phyloP scores from a whole-genome alignment of 2,329 filamentous ascomycete species.

The Colletotrichum australisinense region DNA sequence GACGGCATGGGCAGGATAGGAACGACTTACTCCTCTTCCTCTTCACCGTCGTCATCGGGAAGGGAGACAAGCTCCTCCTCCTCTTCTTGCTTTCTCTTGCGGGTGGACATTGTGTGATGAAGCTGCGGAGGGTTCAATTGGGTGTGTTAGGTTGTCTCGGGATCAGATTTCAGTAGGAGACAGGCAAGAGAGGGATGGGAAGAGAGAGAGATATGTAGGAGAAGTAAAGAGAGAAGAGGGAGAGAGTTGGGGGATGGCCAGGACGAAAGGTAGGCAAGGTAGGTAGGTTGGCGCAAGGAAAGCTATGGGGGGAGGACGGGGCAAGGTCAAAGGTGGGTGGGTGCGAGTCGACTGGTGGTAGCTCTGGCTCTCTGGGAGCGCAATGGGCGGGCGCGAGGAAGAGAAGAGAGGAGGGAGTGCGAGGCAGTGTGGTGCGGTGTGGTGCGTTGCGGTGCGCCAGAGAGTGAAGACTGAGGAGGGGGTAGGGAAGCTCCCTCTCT shows the following conservation, averaged over 20 bases:
- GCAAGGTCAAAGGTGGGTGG: conserved; percentile 30
- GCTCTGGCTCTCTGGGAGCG: neutral
- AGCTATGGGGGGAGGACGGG: conserved; percentile 33
- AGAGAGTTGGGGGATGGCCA: conserved; percentile 32
- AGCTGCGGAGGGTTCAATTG: conserved; percentile 42
- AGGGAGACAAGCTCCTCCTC: conserved; percentile 67
- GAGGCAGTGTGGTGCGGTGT: conserved; percentile 13
- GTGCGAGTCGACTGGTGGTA: conserved; percentile 29
- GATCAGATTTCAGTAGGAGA: neutral
- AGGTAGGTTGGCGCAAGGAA: conserved; percentile 34
- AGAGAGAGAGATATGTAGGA: conserved; percentile 19
- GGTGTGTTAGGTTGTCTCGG: neutral
- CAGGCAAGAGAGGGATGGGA: conserved; percentile 15
- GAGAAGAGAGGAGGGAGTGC: conserved; percentile 21
- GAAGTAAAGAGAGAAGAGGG: conserved; percentile 23
- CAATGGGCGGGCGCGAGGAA: conserved; percentile 26
- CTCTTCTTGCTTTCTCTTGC: conserved; percentile 66
- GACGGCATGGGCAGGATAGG: neutral
- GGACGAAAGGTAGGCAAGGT: conserved; percentile 27
- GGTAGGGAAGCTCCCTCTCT: conserved; percentile 28
- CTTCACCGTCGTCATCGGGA: conserved; percentile 61
- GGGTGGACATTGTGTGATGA: conserved; percentile 54
- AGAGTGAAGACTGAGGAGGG: neutral
- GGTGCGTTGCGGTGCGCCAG: conserved; percentile 20
- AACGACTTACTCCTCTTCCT: conserved; percentile 64